Evolutionary conservation across 2,329 filamentous ascomycete genomes (phyloP).

Genomic region (Knufia fluminis): DNA sequence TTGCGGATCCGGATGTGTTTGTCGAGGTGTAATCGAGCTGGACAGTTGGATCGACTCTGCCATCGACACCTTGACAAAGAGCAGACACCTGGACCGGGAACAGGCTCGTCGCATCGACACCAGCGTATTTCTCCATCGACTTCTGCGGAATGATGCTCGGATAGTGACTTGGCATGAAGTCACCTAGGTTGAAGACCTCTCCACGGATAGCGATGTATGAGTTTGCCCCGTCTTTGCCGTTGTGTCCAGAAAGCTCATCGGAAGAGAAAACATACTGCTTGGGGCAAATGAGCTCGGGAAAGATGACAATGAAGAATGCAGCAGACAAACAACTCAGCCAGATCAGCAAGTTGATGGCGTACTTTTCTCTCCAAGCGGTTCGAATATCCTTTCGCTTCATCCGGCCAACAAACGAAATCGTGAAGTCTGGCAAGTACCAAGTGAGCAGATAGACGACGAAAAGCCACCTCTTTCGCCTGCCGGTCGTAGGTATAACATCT

Average conservation of each 20-base stretch:
- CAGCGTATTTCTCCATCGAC: slow-evolving; percentile 69
- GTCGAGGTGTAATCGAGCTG: slow-evolving; percentile 71
- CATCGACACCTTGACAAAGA: slow-evolving; percentile 69
- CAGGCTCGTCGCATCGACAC: slow-evolving; percentile 72
- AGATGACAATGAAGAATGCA: slow-evolving; percentile 81
- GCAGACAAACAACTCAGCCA: slow-evolving; percentile 74
- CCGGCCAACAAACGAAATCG: slow-evolving; percentile 64
- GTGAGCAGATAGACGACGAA: slow-evolving; percentile 75
- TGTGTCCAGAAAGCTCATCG: slow-evolving; percentile 60
- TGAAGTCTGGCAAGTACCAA: slow-evolving; percentile 77
- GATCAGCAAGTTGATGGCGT: slow-evolving; percentile 96
- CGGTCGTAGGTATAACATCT: slow-evolving; percentile 68
- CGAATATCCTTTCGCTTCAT: slow-evolving; percentile 91
- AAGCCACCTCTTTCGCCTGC: slow-evolving; percentile 83
- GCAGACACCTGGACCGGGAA: slow-evolving; percentile 94
- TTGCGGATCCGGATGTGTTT: slow-evolving; percentile 63
- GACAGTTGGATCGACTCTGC: slow-evolving; percentile 60
- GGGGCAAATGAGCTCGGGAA: slow-evolving; percentile 82
- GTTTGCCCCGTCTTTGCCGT: slow-evolving; percentile 58
- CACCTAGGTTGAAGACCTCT: slow-evolving; percentile 71
- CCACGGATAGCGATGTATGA: slow-evolving; percentile 79
- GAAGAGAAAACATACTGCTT: slow-evolving; percentile 80
- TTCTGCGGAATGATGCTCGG: slow-evolving; percentile 55
- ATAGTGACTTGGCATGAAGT: slow-evolving; percentile 69
- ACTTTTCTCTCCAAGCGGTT: slow-evolving; percentile 89